Evolutionary conservation across 1,139 yeast species (phyloP), one percentile per base, ranked within the genome.

Genomic region (Pneumocystis carinii): DNA sequence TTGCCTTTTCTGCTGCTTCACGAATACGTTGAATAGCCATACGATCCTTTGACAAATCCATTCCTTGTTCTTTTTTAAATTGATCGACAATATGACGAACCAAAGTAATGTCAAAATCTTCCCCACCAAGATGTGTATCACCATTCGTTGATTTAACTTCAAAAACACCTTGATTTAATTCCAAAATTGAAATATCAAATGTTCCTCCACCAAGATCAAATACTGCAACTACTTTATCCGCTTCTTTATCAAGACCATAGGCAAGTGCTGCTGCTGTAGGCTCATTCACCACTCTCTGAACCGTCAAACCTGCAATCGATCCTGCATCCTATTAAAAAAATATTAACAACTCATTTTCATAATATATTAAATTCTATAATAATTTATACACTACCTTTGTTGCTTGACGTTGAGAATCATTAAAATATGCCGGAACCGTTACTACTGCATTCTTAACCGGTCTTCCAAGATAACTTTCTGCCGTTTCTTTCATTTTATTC

Each of bases 1-100:
- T 92, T 74, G 98, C 98, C 86, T 92, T 90, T 82, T 92, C 99
- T 70, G 97, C 95, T 71, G 98, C 98, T 81, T 92, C 98, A 83
- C 98, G 89, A 78, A 94, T 90, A 82, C 98, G 88, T 82, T 92
- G 98, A 73, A 92, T 87, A 72, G 97, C 97, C 96, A 90, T 90
- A 79, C 97, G 87, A 81, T 92, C 98, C 75, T 84, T 82, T 71
- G 81, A 80, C 74, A 92, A 84, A 77, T 90, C 94, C 72, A 92
- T 82, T 73, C 97, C 97, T 66, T 84, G 79, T 76, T 90, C 96
- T 78, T 87, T 83, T 83, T 92, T 90, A 85, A 92, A 94, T 75
- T 83, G 84, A 68, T 88, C 92, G 69, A 92, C 90, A 72, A 92
- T 85, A 79, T 86, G 83, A 80, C 96, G 86, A 69, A 89, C 94